These are phyloP conservation scores for Teratosphaeria destructans DNA, from an alignment of 2,329 filamentous ascomycete species.

Conservation along the genomic window DNA sequence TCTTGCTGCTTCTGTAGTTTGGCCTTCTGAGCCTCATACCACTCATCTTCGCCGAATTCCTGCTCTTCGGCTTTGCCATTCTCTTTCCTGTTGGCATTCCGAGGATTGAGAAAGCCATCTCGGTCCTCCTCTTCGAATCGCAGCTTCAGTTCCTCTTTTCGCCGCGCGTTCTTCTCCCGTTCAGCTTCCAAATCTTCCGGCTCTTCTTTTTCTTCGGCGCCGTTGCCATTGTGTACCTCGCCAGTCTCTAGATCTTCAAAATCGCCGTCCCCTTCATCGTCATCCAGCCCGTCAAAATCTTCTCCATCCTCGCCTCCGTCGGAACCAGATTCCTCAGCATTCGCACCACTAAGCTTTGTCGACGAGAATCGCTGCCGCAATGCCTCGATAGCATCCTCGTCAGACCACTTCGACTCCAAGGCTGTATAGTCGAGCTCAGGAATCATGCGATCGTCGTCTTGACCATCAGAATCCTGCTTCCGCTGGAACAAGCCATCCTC, in stretches of 20 bases:
- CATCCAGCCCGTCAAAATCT: constrained; percentile 37
- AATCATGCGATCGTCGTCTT: constrained; percentile 64
- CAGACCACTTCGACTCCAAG: constrained; percentile 76
- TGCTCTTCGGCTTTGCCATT: constrained; percentile 52
- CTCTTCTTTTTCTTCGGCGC: constrained; percentile 28
- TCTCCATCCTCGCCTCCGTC: constrained; percentile 39
- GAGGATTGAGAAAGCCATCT: constrained; percentile 90
- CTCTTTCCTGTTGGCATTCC: constrained; percentile 63
- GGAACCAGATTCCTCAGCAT: constrained; percentile 40
- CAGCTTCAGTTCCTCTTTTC: constrained; percentile 88
- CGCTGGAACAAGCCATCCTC: constrained; percentile 56
- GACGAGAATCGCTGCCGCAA: constrained; percentile 68
- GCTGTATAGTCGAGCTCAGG: constrained; percentile 71
- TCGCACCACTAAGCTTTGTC: constrained; percentile 47
- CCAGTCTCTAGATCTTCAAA: constrained; percentile 81
- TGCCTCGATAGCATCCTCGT: constrained; percentile 64
- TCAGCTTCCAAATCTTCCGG: constrained; percentile 65
- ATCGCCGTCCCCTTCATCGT: constrained; percentile 65
- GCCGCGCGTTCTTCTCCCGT: constrained; percentile 76
- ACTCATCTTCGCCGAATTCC: constrained; percentile 93
- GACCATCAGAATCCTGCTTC: constrained; percentile 39
- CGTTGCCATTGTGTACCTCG: constrained; percentile 40
- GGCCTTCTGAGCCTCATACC: constrained; percentile 96
- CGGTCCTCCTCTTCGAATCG: constrained; percentile 96
- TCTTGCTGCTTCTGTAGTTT: constrained; percentile 89